A percentile compares a stretch with the other conserved stretches of the same genome.
These are phyloP conservation scores for Melastoma candidum DNA, from an alignment of 441 rosid species.

Conservation along the genomic window DNA sequence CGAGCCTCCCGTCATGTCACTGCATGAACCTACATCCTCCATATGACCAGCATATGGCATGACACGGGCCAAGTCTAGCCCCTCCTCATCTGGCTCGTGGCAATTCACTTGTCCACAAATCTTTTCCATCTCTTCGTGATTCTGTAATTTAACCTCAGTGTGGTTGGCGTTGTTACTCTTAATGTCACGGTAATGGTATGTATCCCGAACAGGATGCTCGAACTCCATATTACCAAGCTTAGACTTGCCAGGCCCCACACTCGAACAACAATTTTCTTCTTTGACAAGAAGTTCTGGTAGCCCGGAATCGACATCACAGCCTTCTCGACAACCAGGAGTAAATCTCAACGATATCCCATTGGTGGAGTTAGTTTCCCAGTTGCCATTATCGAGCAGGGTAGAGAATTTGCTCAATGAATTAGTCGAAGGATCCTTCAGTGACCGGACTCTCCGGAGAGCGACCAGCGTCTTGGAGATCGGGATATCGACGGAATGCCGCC, in stretches of 20 bases:
- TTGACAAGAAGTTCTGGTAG: constrained; percentile 6
- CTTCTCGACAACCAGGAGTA: constrained; percentile 19
- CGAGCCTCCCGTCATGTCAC: constrained; percentile 28
- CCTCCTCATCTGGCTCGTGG: constrained; percentile 22
- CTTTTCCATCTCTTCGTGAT: constrained; percentile 16
- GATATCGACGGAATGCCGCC: constrained; percentile 83
- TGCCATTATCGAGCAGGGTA: constrained; percentile 57
- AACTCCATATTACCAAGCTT: constrained; percentile 23
- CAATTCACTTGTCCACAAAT: constrained; percentile 22
- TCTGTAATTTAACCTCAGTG: constrained; percentile 14
- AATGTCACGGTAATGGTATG: constrained; percentile 8
- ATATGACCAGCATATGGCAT: constrained; percentile 23
- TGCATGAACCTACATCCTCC: constrained; percentile 43
- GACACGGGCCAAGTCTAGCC: constrained; percentile 24
- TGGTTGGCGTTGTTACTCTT: constrained; percentile 15
- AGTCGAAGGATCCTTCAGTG: constrained; percentile 87
- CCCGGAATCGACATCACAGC: constrained; percentile 21
- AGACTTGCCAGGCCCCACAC: constrained; percentile 16
- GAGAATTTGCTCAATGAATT: constrained; percentile 90
- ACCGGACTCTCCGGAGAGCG: constrained; percentile 83
- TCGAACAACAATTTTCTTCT: constrained; percentile 26
- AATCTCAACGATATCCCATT: constrained; percentile 62
- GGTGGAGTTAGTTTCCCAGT: constrained; percentile 72
- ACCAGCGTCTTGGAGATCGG: constrained; percentile 85
- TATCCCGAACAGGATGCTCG: constrained; percentile 14